Evolutionary conservation across 768 basidiomycete species (phyloP).

Genomic region (Paxillus rubicundulus): DNA sequence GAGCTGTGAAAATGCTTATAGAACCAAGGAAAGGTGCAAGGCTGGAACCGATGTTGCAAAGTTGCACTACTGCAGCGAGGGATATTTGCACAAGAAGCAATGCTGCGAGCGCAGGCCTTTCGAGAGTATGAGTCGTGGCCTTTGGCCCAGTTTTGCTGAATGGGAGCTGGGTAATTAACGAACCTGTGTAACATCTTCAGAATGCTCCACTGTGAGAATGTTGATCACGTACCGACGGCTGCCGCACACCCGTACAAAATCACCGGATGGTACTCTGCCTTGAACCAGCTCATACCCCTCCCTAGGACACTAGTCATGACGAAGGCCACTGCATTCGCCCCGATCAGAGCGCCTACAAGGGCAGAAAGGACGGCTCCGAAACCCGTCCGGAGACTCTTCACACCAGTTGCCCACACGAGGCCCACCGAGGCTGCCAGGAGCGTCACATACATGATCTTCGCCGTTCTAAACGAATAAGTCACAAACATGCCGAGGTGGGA

Average conservation of each 20-base stretch:
- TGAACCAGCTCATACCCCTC: conserved; percentile 85
- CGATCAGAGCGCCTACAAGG: conserved; percentile 54
- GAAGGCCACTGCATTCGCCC: conserved; percentile 69
- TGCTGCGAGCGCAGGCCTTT: conserved; percentile 60
- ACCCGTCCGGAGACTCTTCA: conserved; percentile 35
- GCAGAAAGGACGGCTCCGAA: conserved; percentile 51
- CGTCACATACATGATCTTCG: conserved; percentile 57
- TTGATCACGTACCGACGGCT: conserved; percentile 54
- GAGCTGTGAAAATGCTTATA: conserved; percentile 51
- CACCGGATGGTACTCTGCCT: conserved; percentile 60
- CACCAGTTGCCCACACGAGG: conserved; percentile 37
- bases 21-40: conserved; percentile 68
- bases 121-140: conserved; percentile 37
- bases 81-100: conserved; percentile 59
- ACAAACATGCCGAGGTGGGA: conserved; percentile 65
- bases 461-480: conserved; percentile 72
- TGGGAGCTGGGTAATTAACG: conserved; percentile 59
- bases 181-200: conserved; percentile 41
- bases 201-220: background rate
- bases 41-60: conserved; percentile 70
- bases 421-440: conserved; percentile 47
- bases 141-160: conserved; percentile 30
- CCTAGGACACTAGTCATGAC: conserved; percentile 61
- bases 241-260: conserved; percentile 74
- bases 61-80: conserved; percentile 58